These are phyloP conservation scores for Phytophthora citrophthora DNA, from an alignment of 352 stramenopile species.

Conservation along the genomic window DNA sequence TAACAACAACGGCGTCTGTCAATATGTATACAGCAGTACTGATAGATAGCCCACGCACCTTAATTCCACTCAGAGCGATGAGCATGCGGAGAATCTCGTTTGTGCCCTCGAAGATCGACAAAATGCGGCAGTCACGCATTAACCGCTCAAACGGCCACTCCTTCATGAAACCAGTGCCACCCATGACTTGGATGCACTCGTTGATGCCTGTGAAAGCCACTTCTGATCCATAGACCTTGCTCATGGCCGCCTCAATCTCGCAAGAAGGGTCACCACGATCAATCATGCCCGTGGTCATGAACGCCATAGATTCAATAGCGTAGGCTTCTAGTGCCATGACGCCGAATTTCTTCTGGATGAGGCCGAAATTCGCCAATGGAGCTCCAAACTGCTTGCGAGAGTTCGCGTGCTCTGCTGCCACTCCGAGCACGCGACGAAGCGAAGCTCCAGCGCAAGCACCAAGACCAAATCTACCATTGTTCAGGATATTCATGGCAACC, in stretches of 20 bases:
- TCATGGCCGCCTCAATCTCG: conserved; percentile 90
- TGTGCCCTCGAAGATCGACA: conserved; percentile 93
- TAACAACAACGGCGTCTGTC: conserved; percentile 6
- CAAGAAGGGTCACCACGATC: conserved; percentile 85
- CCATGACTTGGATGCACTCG: conserved; percentile 90
- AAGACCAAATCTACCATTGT: conserved; percentile 93
- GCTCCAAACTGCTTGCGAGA: conserved; percentile 83
- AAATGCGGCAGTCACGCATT: conserved; percentile 91
- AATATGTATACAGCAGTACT: conserved; percentile 1
- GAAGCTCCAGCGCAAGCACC: conserved; percentile 77
- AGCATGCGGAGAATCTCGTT: conserved; percentile 93
- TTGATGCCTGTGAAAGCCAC: conserved; percentile 86
- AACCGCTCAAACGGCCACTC: conserved; percentile 92
- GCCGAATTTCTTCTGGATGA: conserved; percentile 92
- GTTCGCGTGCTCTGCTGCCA: conserved; percentile 77
- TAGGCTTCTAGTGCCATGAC: conserved; percentile 83
- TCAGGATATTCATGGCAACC: conserved; percentile 93
- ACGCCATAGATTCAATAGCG: conserved; percentile 90
- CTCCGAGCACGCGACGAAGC: conserved; percentile 71
- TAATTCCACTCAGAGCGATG: conserved; percentile 89
- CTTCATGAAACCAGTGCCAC: conserved; percentile 91
- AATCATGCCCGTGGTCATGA: conserved; percentile 91
- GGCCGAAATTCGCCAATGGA: conserved; percentile 74
- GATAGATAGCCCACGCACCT: conserved; percentile 44
- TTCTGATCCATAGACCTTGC: conserved; percentile 90